A percentile compares a stretch with the other conserved stretches of the same genome.
These are phyloP conservation scores for Hypoxylon trugodes DNA, from an alignment of 495 filamentous ascomycete genomes.

Conservation along the genomic window DNA sequence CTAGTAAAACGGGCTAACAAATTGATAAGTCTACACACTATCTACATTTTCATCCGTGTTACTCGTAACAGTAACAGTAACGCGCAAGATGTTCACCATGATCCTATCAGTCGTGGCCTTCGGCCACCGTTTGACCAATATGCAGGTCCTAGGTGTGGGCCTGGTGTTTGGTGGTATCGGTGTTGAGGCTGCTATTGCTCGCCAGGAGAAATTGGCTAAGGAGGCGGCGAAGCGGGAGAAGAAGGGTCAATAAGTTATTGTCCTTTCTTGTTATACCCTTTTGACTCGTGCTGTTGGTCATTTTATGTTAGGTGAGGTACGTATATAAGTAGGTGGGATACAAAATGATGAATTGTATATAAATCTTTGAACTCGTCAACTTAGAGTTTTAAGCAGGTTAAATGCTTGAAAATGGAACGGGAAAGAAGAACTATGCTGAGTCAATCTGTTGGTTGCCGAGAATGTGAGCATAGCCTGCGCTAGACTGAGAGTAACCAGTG, in stretches of 20 bases:
- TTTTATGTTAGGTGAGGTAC: no score
- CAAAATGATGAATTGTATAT: no score
- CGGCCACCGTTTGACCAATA: conserved; percentile 81
- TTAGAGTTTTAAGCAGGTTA: no score
- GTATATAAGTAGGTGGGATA: no score
- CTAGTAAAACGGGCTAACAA: conserved; percentile 19
- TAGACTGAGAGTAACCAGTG: no score
- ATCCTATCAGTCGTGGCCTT: conserved; percentile 94
- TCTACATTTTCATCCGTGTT: conserved; percentile 89
- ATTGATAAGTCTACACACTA: conserved; percentile 89
- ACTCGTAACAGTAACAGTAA: conserved; percentile 96
- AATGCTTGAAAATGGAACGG: no score
- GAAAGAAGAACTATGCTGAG: no score
- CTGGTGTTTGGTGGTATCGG: conserved; percentile 96
- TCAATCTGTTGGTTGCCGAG: no score
- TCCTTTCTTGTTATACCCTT: no score
- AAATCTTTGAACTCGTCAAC: no score
- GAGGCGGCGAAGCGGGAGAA: conserved; percentile 66
- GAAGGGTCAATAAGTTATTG: conserved; percentile 48
- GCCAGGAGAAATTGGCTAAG: conserved; percentile 85
- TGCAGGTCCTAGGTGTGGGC: conserved; percentile 91
- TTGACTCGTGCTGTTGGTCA: no score
- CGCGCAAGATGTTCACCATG: conserved; percentile 99
- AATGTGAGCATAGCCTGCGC: no score
- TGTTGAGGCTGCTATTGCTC: conserved; percentile 82